Conservation (phyloP, 208 protist species). For the Trypanosomatidae sp. region DNA sequence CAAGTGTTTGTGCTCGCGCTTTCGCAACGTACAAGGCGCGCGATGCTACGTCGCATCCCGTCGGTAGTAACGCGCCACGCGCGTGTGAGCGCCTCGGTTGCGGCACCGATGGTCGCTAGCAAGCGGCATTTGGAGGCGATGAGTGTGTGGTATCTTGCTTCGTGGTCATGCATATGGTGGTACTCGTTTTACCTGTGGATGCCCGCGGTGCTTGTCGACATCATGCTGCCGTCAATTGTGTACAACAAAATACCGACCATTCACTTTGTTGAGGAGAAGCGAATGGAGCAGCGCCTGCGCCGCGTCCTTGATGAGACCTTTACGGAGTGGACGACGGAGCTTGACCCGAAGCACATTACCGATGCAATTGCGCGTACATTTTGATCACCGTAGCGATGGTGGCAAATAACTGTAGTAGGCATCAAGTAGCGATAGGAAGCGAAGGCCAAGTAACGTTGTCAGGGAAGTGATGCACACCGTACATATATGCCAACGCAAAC, state of each 20-base stretch:
- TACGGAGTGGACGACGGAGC: conserved; percentile 71
- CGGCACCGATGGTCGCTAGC: neutral
- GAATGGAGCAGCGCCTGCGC: conserved; percentile 70
- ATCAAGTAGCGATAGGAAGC: too few relatives aligned
- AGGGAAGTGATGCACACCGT: too few relatives aligned
- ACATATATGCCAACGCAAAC: too few relatives aligned
- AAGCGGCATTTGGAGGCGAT: conserved; percentile 78
- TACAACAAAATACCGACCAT: conserved; percentile 84
- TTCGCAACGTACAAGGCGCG: neutral
- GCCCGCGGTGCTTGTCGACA: conserved; percentile 73
- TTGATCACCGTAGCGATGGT: too few relatives aligned
- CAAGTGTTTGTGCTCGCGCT: neutral
- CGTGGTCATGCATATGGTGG: conserved; percentile 74
- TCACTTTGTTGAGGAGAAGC: conserved; percentile 83
- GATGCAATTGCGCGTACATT: conserved; percentile 75
- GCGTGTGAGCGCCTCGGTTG: neutral
- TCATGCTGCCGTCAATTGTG: conserved; percentile 72
- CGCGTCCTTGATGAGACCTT: conserved; percentile 75
- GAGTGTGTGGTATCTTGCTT: conserved; percentile 78
- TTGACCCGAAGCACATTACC: conserved; percentile 59
- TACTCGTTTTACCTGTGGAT: conserved; percentile 87
- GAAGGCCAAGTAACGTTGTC: neutral
- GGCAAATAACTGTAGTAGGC: too few relatives aligned
- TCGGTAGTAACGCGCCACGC: neutral
- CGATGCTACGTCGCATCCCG: neutral